These are phyloP conservation scores for Plantago coronopus DNA, from an alignment of 305 asterid species.

Conservation along the genomic window DNA sequence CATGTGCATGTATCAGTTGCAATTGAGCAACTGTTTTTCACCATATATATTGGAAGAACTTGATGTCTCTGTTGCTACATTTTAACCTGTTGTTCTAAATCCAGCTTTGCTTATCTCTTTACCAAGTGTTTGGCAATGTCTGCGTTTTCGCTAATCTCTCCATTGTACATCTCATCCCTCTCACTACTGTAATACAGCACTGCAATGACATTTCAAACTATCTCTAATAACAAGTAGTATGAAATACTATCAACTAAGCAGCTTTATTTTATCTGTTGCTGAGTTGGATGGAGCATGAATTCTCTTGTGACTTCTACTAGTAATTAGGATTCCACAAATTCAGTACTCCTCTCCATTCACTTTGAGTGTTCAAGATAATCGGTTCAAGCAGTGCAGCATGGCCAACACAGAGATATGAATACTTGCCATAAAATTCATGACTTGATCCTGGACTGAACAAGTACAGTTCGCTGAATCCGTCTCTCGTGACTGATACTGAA, in stretches of 20 bases:
- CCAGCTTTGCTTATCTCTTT: not conserved
- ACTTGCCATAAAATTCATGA: constrained; percentile 53
- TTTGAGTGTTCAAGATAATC: constrained; percentile 38
- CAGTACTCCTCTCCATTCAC: constrained; percentile 64
- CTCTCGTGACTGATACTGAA: constrained; percentile 48
- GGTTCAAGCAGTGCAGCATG: constrained; percentile 63
- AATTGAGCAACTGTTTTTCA: not conserved
- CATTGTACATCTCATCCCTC: not conserved
- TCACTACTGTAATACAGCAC: not conserved
- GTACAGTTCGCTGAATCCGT: constrained; percentile 70
- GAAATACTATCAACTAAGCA: not conserved
- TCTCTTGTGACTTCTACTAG: constrained; percentile 19
- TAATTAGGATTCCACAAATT: constrained; percentile 60
- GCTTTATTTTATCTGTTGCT: not conserved
- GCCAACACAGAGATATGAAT: constrained; percentile 54
- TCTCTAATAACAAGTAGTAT: not conserved
- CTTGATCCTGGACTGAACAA: constrained; percentile 72
- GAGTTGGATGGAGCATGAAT: not conserved
- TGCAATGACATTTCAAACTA: not conserved
- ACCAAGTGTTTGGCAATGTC: not conserved
- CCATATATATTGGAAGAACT: not conserved
- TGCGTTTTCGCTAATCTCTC: not conserved
- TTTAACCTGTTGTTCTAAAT: not conserved
- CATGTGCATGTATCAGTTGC: not conserved
- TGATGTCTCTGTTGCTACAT: constrained; percentile 1